These are phyloP conservation scores for Saturnispora ahearnii DNA, from an alignment of 805 yeast genomes.

Conservation along the genomic window DNA sequence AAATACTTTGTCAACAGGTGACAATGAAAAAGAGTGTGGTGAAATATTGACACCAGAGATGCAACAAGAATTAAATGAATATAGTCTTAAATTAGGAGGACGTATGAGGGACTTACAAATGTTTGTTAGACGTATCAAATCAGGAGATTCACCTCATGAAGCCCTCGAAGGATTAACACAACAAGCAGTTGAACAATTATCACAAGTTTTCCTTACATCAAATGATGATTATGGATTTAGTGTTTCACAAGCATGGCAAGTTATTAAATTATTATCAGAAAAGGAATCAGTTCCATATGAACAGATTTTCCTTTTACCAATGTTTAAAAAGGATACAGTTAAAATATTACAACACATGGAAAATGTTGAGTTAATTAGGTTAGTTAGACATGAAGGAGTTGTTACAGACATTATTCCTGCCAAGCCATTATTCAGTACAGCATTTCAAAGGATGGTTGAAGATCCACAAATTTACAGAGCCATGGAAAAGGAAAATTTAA, in stretches of 20 bases:
- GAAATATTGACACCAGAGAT: slow-evolving; percentile 4
- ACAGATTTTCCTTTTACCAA: slow-evolving; percentile 46
- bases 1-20: slow-evolving; percentile 11
- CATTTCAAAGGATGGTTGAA: slow-evolving; percentile 56
- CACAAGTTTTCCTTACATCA: slow-evolving; percentile 59
- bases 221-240: slow-evolving; percentile 40
- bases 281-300: slow-evolving; percentile 38
- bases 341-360: slow-evolving; percentile 63
- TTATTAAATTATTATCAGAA: slow-evolving; percentile 56
- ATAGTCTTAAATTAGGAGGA: slow-evolving; percentile 80
- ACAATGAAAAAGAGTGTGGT: slow-evolving; percentile 20
- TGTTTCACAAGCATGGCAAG: slow-evolving; percentile 80
- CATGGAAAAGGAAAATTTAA: slow-evolving; percentile 55
- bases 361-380: slow-evolving; percentile 63
- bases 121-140: slow-evolving; percentile 74
- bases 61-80: slow-evolving; percentile 38
- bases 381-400: slow-evolving; percentile 72
- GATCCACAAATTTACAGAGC: slow-evolving; percentile 49
- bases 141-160: slow-evolving; percentile 74
- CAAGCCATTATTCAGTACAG: slow-evolving; percentile 74
- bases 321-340: slow-evolving; percentile 49
- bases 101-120: slow-evolving; percentile 90
- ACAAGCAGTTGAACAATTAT: slow-evolving; percentile 81
- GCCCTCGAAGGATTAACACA: slow-evolving; percentile 74
- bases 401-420: slow-evolving; percentile 62